phyloP scores from a whole-genome alignment of 164 flowering plant species.

The Santalum album region DNA sequence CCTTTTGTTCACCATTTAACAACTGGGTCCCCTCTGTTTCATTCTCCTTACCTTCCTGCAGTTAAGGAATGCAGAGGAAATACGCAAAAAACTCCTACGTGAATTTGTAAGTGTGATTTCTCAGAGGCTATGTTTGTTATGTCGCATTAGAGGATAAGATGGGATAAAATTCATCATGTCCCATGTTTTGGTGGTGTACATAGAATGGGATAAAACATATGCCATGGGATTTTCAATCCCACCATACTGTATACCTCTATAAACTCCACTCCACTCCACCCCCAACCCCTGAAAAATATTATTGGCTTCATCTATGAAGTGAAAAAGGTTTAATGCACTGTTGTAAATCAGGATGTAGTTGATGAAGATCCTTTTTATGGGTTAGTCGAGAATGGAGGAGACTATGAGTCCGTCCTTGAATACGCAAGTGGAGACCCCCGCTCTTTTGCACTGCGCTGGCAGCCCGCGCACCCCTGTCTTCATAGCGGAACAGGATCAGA shows the following conservation, averaged over 20 bases:
- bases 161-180: too few species aligned
- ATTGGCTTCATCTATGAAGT: not conserved
- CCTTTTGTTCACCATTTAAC: too few species aligned
- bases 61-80: slow-evolving; percentile 23
- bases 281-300: not conserved
- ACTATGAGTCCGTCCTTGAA: slow-evolving; percentile 21
- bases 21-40: too few species aligned
- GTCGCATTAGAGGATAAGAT: too few species aligned
- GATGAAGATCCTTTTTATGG: slow-evolving; percentile 31
- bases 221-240: too few species aligned
- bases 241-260: too few species aligned
- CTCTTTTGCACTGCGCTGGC: slow-evolving; percentile 21
- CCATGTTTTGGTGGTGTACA: too few species aligned
- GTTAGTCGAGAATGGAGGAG: slow-evolving; percentile 33
- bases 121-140: not conserved
- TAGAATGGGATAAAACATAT: too few species aligned
- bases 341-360: slow-evolving; percentile 16
- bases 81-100: slow-evolving; percentile 21
- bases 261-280: not conserved
- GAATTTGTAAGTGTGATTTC: slow-evolving; percentile 18
- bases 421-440: slow-evolving; percentile 15
- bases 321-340: too few species aligned
- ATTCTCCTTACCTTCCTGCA: slow-evolving; percentile 6
- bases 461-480: slow-evolving; percentile 15
- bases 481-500: slow-evolving; percentile 23